Evolutionary conservation across 805 yeast species (phyloP), one percentile per base, ranked within the genome.

Genomic region (Teunomyces tritomae): DNA sequence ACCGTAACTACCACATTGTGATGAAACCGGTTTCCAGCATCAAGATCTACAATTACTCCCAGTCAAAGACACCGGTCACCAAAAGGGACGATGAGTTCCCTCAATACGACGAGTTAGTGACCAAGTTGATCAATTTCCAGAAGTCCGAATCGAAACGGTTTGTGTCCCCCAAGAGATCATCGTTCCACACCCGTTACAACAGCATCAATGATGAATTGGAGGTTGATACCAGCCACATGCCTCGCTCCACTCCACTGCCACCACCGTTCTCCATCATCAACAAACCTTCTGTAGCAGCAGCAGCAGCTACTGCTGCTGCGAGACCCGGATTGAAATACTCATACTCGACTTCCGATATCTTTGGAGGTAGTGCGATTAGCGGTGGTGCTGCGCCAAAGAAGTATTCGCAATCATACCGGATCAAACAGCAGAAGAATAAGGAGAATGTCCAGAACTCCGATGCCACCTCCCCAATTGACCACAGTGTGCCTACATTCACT

Each of bases 1-100:
- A 50, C 32, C 53, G 54, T 17, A 73, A 73, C 55, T 73, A 70
- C 53, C 64, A 63, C 46, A 62, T 82, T 16, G 47, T 55, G 10
- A 58, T 76, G 47, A 62, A 58, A 37, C 40, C 40, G 8, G 40
- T 37, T 26, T 37, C 40, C 9, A 37, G 40, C 28, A 37, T 37
- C 10, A 37, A 37, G 40, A 24, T 37, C 17, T 37, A 37, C 29
- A 34, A 34, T 33, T 47, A 36, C 32, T 44, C 39, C 24, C 36
- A 39, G 35, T 16, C 43, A 24, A 39, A 34, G 16, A 5, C 45
- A 11, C 34, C 41, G 28, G 39, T 14, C 11, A 8, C 29, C 35
- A 36, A 43, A 43, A 39, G 29, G 39, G 47, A 50, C 8, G 54
- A 48, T 14, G 49, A 46, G 26, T 48, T 48, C 46, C 54, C 56